Evolutionary conservation across 2,329 filamentous ascomycete species (phyloP), one percentile per base, ranked within the genome.

Genomic region (Cladophialophora bantiana): DNA sequence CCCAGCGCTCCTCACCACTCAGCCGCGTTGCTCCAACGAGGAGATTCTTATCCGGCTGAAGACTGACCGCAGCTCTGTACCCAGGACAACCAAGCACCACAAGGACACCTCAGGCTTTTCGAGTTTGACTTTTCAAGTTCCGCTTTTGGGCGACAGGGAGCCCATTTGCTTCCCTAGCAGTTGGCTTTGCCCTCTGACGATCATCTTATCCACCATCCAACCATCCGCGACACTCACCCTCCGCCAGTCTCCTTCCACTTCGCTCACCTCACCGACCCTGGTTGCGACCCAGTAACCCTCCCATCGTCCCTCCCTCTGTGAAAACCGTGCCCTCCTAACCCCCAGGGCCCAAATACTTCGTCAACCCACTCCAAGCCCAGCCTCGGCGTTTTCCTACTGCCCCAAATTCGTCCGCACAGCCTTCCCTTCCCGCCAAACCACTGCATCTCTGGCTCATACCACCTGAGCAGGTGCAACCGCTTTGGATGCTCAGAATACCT

Each of bases 401-500:
- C 48, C 31, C 55, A 45, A 31, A 20, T 15, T 13, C 13, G 3
- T 50, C 55, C 60, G 15, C 34, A 52, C 61, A 54, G 36, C 52
- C 38, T 42, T 59, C 42, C 42, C 42, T 36, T 15, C 32, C 38
- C 38, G 26, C 32, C 13, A 59, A 50, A 60, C 48, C 53, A 40
- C 35, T 32, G 62, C 62, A 54, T 48, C 20, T 42, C 59, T 60
- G 55, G 67, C 26, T 42, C 34, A 62, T 61, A 64, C 40, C 65
- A 59, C 20, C 36, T 55, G 58, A 62, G 42, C 32, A 18, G 56
- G 54, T 58, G 48, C 36, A 36, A 42, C 59, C 20, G 48, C 34
- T 54, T 64, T 60, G 63, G 36, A 66, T 68, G 67, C 57, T 53
- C 38, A 48, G n/a, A 56, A 57, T 13, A 52, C 63, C 38, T 35